Evolutionary conservation across 2,329 filamentous ascomycete genomes (phyloP).

Genomic region (Emmonsiellopsis sp.): DNA sequence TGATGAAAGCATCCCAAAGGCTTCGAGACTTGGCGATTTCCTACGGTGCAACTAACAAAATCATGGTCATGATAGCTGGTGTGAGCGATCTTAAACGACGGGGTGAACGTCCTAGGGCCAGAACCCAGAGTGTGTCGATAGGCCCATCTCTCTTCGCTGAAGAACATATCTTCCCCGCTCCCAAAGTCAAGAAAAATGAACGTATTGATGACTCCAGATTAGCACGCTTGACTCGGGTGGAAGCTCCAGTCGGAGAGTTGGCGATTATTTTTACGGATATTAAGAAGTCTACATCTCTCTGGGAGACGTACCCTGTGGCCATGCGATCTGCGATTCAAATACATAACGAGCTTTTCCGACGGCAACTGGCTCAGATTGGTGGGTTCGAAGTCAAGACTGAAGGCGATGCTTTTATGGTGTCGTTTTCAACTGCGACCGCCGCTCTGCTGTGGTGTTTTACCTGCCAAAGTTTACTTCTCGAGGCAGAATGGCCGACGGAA

Average conservation of each 20-base stretch:
- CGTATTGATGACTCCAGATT: slow-evolving; percentile 69
- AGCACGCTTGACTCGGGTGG: slow-evolving; percentile 80
- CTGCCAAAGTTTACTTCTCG: slow-evolving; percentile 77
- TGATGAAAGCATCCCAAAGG: slow-evolving; percentile 94
- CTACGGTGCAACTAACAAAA: slow-evolving; percentile 86
- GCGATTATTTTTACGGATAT: slow-evolving; percentile 98
- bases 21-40: slow-evolving; percentile 90
- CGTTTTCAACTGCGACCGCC: slow-evolving; percentile 90
- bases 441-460: slow-evolving; percentile 94
- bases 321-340: slow-evolving; percentile 97
- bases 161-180: slow-evolving; percentile 51
- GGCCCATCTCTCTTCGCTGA: slow-evolving; percentile 65
- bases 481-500: slow-evolving; percentile 87
- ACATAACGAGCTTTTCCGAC: slow-evolving; percentile 93
- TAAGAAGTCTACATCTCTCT: slow-evolving; percentile 92
- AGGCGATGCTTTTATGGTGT: slow-evolving; percentile 99
- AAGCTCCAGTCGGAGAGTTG: slow-evolving; percentile 81
- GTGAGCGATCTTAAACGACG: slow-evolving; percentile 83
- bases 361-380: slow-evolving; percentile 84
- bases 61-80: slow-evolving; percentile 98
- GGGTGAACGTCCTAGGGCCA: slow-evolving; percentile 58
- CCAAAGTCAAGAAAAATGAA: slow-evolving; percentile 58
- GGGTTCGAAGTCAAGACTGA: slow-evolving; percentile 99
- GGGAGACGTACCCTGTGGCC: slow-evolving; percentile 89
- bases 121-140: slow-evolving; percentile 77